Percentiles rank a stretch among this genome's conserved stretches.
Evolutionary conservation across 768 basidiomycete genomes (phyloP).

Genomic region (Rickenella mellea): DNA sequence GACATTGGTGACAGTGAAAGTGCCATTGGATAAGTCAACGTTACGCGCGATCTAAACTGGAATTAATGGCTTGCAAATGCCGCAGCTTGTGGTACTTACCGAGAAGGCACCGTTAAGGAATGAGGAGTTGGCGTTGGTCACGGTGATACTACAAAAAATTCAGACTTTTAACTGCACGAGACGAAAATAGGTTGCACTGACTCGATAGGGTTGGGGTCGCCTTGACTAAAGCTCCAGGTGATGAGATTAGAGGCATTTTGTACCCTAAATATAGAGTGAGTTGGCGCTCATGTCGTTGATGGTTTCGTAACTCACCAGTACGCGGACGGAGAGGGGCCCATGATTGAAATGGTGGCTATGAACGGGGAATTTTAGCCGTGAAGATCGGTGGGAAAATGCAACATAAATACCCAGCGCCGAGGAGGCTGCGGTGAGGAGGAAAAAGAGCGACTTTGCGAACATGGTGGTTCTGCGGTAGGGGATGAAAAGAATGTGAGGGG

Average conservation of each 20-base stretch:
- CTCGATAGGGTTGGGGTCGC: conserved; percentile 24
- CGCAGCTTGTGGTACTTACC: conserved; percentile 1
- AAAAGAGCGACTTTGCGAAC: not conserved
- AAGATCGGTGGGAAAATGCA: too few species aligned
- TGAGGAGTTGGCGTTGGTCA: conserved; percentile 21
- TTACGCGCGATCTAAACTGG: conserved; percentile 18
- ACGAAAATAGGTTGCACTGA: not conserved
- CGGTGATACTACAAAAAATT: conserved; percentile 11
- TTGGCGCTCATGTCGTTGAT: not conserved
- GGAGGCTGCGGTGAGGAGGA: not conserved
- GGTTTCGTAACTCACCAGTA: conserved; percentile 20
- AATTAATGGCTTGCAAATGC: not conserved
- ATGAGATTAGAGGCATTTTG: conserved; percentile 24
- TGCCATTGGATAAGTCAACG: conserved; percentile 17
- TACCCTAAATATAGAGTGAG: conserved; percentile 18
- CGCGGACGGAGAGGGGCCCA: conserved; percentile 15
- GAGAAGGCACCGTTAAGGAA: conserved; percentile 27
- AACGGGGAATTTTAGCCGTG: not conserved
- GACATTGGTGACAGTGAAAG: conserved; percentile 22
- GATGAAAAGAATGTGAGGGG: not conserved
- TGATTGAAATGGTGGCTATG: conserved; percentile 21
- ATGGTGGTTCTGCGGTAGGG: not conserved
- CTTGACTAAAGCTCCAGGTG: conserved; percentile 20
- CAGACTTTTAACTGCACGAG: not conserved
- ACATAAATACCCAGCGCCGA: not conserved